phyloP scores from a whole-genome alignment of 2,329 filamentous ascomycete species.

The Xylariales sp. region DNA sequence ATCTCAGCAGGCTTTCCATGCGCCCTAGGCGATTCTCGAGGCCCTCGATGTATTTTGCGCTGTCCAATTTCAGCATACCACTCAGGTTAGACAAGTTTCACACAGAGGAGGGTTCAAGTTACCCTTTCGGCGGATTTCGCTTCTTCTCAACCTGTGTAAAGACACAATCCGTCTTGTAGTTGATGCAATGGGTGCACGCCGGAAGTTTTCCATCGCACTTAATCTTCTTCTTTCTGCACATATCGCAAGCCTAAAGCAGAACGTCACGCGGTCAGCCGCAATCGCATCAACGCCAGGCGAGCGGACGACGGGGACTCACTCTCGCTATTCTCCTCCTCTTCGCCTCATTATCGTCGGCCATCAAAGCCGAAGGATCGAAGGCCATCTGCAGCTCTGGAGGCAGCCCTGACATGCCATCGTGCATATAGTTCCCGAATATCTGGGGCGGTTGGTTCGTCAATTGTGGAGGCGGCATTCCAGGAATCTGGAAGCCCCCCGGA shows the following conservation, averaged over 20 bases:
- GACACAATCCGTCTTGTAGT: slow-evolving; percentile 96
- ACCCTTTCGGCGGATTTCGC: slow-evolving; percentile 94
- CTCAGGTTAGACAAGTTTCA: slow-evolving; percentile 1
- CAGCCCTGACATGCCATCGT: slow-evolving; percentile 56
- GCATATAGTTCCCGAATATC: slow-evolving; percentile 60
- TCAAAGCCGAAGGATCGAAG: slow-evolving; percentile 48
- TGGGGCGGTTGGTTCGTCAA: slow-evolving; percentile 65
- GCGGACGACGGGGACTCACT: slow-evolving; percentile 46
- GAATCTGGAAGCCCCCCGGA: slow-evolving; percentile 50
- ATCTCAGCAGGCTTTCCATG: slow-evolving; percentile 85
- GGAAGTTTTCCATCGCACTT: slow-evolving; percentile 97
- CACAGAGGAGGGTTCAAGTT: slow-evolving; percentile 25
- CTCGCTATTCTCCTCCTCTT: slow-evolving; percentile 86
- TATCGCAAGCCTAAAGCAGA: slow-evolving; percentile 75
- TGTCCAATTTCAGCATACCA: slow-evolving; percentile 28
- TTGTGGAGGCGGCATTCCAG: slow-evolving; percentile 48
- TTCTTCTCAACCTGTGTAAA: slow-evolving; percentile 99
- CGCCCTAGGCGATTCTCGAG: slow-evolving; percentile 90
- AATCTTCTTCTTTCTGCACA: slow-evolving; percentile 96
- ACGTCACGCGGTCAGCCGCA: slow-evolving; percentile 12
- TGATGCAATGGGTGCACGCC: slow-evolving; percentile 90
- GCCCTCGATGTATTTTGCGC: slow-evolving; percentile 96
- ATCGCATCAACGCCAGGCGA: background rate
- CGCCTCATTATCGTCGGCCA: slow-evolving; percentile 70
- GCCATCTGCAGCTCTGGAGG: slow-evolving; percentile 58